A percentile compares a stretch with the other conserved stretches of the same genome.
These are phyloP conservation scores for Saturnispora bothae DNA, from an alignment of 805 yeast genomes.

Conservation along the genomic window DNA sequence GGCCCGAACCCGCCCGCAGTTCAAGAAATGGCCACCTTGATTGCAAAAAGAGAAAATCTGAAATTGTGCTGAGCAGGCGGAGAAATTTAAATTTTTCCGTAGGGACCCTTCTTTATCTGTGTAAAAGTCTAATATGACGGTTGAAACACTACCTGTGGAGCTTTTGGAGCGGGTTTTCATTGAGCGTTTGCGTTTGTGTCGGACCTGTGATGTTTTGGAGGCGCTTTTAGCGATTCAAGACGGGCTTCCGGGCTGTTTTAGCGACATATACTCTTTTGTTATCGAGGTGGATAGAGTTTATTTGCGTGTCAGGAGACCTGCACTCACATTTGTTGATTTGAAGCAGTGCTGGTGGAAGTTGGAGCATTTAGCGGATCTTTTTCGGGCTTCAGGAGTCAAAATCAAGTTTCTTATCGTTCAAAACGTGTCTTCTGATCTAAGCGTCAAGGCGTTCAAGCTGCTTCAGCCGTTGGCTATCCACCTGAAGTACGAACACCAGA, in stretches of 20 bases:
- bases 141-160: background rate
- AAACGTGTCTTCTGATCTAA: background rate
- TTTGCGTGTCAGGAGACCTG: conserved; percentile 4
- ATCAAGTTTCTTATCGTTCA: conserved; percentile 4
- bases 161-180: conserved; percentile 1
- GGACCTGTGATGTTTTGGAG: conserved; percentile 5
- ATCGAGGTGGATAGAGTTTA: conserved; percentile 5
- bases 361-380: background rate
- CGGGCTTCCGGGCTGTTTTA: background rate
- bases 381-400: background rate
- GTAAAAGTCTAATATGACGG: background rate
- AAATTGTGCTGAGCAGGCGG: background rate
- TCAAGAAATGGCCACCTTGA: conserved; percentile 1
- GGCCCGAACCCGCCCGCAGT: conserved; percentile 10
- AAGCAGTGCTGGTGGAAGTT: conserved; percentile 2
- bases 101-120: background rate
- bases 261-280: conserved; percentile 3
- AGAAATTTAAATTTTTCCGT: background rate
- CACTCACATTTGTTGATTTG: conserved; percentile 5
- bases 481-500: conserved; percentile 6
- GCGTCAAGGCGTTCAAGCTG: conserved; percentile 3
- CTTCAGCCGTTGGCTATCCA: background rate
- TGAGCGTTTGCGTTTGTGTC: conserved; percentile 3
- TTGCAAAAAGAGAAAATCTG: conserved; percentile 2
- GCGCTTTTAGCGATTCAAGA: background rate